Evolutionary conservation across 2,329 filamentous ascomycete species (phyloP), one percentile per base, ranked within the genome.

Genomic region (Colletotrichum plurivorum): DNA sequence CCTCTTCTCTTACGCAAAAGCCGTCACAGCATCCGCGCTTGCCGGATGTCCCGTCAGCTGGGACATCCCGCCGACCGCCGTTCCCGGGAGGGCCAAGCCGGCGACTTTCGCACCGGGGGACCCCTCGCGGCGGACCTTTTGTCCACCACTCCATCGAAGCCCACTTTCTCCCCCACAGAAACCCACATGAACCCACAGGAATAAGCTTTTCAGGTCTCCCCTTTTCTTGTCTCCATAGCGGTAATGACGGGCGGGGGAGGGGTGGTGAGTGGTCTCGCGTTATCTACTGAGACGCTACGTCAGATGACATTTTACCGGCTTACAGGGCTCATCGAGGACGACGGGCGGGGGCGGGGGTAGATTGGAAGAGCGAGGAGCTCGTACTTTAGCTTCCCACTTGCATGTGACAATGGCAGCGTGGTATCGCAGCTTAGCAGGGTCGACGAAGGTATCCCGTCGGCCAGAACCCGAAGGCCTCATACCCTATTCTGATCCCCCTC

Each of bases 81-180:
- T 36, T 10, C 18, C 45, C 56, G 12, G 56, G 43, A 49, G 13
- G n/a, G 56, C 56, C 56, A 59, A 49, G 56, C 56, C 56, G 56
- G 56, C 27, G 56, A 48, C 45, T 59, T 59, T 49, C 56, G 27
- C 53, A 18, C 53, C 15, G 36, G 53, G 53, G 53, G 53, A 8
- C 18, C 53, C 53, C 27, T 10, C 27, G 8, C 53, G 31, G 31
- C 39, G 53, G 53, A 16, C 53, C 53, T 56, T 56, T 56, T 56
- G 54, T n/a, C 41, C 10, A 25, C 22, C 22, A 25, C 22, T 8
- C 15, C 36, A 13, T 22, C 15, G 10, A 36, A 25, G 22, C 55
- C 36, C 54, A 18, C 54, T 15, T 20, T 27, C 54, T 43, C 54
- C 20, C 54, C 52, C 16, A 25, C 22, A 15, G 4, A 4, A 39